Conservation (phyloP, 257 asterid species). For the Ehretia macrophylla region DNA sequence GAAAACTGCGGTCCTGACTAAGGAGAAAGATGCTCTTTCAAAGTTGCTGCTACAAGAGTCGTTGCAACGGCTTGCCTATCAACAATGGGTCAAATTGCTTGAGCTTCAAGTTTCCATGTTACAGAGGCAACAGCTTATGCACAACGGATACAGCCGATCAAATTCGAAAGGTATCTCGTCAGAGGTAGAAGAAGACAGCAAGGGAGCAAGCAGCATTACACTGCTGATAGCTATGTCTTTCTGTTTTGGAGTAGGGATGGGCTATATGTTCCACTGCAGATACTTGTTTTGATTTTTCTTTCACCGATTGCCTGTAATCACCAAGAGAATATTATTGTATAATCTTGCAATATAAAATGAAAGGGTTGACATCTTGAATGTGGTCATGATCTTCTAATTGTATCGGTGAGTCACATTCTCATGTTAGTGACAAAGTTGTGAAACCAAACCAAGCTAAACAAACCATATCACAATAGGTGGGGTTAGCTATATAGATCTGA, state of each 20-base stretch:
- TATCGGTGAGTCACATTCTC: too few relatives aligned
- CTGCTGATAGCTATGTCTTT: conserved; percentile 36
- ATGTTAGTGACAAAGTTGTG: too few relatives aligned
- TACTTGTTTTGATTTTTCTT: conserved; percentile 17
- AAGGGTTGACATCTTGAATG: too few relatives aligned
- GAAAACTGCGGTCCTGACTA: conserved; percentile 24
- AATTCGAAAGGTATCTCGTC: neutral
- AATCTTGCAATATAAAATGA: too few relatives aligned
- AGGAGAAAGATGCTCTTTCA: conserved; percentile 38
- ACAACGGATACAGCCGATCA: neutral
- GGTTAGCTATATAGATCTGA: too few relatives aligned
- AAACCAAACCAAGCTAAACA: too few relatives aligned
- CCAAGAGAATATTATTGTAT: neutral
- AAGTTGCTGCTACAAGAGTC: conserved; percentile 42
- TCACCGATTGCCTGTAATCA: neutral
- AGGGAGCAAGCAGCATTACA: conserved; percentile 13
- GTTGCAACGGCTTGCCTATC: conserved; percentile 31
- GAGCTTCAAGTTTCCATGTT: conserved; percentile 30
- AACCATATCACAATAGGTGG: too few relatives aligned
- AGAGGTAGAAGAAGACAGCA: conserved; percentile 12
- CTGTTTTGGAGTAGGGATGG: conserved; percentile 46
- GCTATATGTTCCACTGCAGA: conserved; percentile 25
- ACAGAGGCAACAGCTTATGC: conserved; percentile 7
- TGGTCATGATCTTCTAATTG: too few relatives aligned
- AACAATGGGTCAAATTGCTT: conserved; percentile 45